Evolutionary conservation across 1,139 yeast species (phyloP), one percentile per base, ranked within the genome.

Genomic region (Saccharomyces pastorianus): DNA sequence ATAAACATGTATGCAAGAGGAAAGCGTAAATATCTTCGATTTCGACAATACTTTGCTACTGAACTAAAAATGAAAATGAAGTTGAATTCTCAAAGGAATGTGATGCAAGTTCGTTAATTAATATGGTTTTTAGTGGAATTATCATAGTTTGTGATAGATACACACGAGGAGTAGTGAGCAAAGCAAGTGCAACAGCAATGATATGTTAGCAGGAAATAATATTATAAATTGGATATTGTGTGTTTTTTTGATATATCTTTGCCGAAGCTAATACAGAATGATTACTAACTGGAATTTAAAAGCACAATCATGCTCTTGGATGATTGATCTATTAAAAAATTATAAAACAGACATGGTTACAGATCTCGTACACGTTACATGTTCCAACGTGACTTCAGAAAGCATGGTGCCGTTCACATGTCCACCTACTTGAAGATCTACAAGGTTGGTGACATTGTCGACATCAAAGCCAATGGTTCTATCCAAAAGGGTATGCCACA

Each of bases 311-410:
- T 38, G 13, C 17, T 4, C 23, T 13, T 38, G 44, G 20, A 17
- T 38, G 44, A 38, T 38, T 38, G 44, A 38, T 38, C 13, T 2
- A 38, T 14, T 34, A 20, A 20, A 38, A 17, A 17, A 38, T 56
- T 53, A 54, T 56, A 48, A 54, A 62, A 62, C 72, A 86, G 95
- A 80, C 97, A 89, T 84, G 99, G 99, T 86, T 90, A 88, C 86
- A 90, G 98, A 91, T 89, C 97, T 74, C 95, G 98, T 84, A 93
- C 98, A 82, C 96, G 99, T 83, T 93, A 93, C 93, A 95, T 95
- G 82, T 93, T 93, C 95, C 89, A 90, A 81, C 95, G 98, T 82
- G 98, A 91, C 85, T 91, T 86, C 89, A 89, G 88, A 85, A 90
- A 89, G 83, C 95, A 91, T 81, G 99, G 98, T 79, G 78, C 85